These are phyloP conservation scores for Dicorynia guianensis DNA, from an alignment of 306 rosid genomes.

Conservation along the genomic window DNA sequence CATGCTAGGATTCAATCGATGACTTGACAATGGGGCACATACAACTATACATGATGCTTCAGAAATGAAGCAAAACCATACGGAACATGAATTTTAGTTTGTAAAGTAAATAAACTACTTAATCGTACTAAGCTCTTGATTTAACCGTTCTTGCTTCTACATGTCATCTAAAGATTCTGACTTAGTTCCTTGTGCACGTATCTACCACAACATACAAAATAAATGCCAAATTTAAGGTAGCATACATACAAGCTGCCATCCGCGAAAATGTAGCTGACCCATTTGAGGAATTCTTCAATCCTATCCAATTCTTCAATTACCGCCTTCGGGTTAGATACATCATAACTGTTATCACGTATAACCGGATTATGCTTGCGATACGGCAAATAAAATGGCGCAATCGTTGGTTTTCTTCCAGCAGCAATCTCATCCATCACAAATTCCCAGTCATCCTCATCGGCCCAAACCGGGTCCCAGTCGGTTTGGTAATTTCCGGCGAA, in stretches of 20 bases:
- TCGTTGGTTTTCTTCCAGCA: slow-evolving; percentile 64
- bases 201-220: too few species aligned
- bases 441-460: slow-evolving; percentile 65
- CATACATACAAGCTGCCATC: slow-evolving; percentile 87
- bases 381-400: slow-evolving; percentile 84
- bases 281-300: slow-evolving; percentile 89
- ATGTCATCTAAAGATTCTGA: too few species aligned
- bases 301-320: slow-evolving; percentile 87
- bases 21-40: neutral
- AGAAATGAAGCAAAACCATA: neutral
- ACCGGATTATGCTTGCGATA: slow-evolving; percentile 68
- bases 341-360: slow-evolving; percentile 62
- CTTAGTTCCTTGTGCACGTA: too few species aligned
- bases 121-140: neutral
- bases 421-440: slow-evolving; percentile 50
- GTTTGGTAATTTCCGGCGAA: slow-evolving; percentile 49
- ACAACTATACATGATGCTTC: neutral
- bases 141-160: neutral
- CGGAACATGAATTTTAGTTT: too few species aligned
- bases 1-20: neutral
- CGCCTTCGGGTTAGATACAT: slow-evolving; percentile 58
- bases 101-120: too few species aligned
- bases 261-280: slow-evolving; percentile 89
- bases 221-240: too few species aligned
- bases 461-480: slow-evolving; percentile 92